A percentile compares a stretch with the other conserved stretches of the same genome.
Conservation (phyloP, 176 grass and related monocot species). For the Hyparrhenia diplandra region DNA sequence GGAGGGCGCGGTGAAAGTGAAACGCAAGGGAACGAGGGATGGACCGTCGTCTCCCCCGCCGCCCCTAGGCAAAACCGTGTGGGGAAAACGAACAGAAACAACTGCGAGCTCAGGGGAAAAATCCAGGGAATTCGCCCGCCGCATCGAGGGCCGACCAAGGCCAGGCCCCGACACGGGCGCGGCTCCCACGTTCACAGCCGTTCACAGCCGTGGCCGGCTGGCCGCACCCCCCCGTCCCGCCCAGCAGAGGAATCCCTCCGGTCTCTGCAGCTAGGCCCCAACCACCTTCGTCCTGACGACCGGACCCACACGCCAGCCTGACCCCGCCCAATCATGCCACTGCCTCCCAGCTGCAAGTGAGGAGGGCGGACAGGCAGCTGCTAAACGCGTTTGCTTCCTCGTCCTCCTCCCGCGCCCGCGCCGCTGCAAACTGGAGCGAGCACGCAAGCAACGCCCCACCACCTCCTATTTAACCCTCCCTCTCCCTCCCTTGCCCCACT, state of each 20-base stretch:
- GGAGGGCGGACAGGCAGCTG: too few relatives aligned
- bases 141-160: neutral
- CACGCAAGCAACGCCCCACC: neutral
- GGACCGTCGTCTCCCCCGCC: too few relatives aligned
- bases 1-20: neutral
- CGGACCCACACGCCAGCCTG: constrained; percentile 7
- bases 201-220: neutral
- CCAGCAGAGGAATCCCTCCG: too few relatives aligned
- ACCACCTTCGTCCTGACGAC: neutral
- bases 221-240: too few relatives aligned
- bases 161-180: neutral
- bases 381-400: constrained; percentile 32
- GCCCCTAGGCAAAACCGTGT: neutral
- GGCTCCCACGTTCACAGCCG: neutral
- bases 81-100: neutral
- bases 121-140: neutral
- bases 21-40: too few relatives aligned
- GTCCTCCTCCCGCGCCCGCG: neutral
- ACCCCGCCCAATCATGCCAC: neutral
- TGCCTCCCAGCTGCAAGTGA: too few relatives aligned
- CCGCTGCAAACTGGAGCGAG: neutral
- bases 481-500: neutral
- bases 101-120: neutral
- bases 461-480: neutral
- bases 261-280: too few relatives aligned